Evolutionary conservation across 2,329 filamentous ascomycete genomes (phyloP).

Genomic region (Phoma sp.): DNA sequence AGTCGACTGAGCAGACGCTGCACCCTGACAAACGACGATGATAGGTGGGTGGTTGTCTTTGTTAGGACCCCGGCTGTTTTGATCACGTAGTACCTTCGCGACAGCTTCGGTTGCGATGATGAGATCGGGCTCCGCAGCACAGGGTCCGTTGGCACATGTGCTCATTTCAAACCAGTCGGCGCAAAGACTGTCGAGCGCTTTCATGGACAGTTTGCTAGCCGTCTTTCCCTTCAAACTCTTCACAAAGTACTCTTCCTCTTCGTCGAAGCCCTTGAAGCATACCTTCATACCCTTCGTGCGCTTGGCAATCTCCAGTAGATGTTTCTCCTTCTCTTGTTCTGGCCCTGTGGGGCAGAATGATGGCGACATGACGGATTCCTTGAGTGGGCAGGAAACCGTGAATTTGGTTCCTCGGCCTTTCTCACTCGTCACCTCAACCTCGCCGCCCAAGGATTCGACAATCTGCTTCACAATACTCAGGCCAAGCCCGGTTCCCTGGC

Average conservation of each 20-base stretch:
- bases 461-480: slow-evolving; percentile 50
- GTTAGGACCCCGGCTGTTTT: slow-evolving; percentile 30
- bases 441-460: slow-evolving; percentile 46
- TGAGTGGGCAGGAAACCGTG: slow-evolving; percentile 44
- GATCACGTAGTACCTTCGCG: slow-evolving; percentile 37
- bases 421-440: slow-evolving; percentile 46
- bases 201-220: slow-evolving; percentile 36
- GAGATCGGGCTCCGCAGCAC: slow-evolving; percentile 30
- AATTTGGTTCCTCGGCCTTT: slow-evolving; percentile 47
- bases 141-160: slow-evolving; percentile 22
- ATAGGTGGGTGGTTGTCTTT: slow-evolving; percentile 33
- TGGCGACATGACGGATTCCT: slow-evolving; percentile 40
- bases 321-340: slow-evolving; percentile 32
- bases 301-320: slow-evolving; percentile 32
- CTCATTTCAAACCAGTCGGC: slow-evolving; percentile 47
- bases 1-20: slow-evolving; percentile 44
- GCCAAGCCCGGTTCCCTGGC: slow-evolving; percentile 49
- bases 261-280: slow-evolving; percentile 44
- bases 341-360: slow-evolving; percentile 28
- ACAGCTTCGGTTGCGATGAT: slow-evolving; percentile 43
- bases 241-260: slow-evolving; percentile 40
- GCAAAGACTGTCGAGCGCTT: slow-evolving; percentile 42
- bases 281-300: slow-evolving; percentile 41
- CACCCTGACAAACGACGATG: slow-evolving; percentile 44
- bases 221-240: slow-evolving; percentile 43